Conservation (phyloP, 306 rosid genomes). For the Cotoneaster glaucophyllus region DNA sequence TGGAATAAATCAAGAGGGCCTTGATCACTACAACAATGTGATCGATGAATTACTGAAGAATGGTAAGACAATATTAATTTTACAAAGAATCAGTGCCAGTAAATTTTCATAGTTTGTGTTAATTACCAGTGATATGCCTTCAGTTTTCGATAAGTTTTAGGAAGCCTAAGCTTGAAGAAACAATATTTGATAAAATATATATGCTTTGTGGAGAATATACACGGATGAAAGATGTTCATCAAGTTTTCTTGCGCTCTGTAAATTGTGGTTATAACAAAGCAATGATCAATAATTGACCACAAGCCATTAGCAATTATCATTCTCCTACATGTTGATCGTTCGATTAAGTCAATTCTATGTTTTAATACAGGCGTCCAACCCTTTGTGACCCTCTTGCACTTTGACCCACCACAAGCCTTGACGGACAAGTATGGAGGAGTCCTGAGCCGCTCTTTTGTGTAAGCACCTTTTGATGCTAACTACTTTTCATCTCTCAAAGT, state of each 20-base stretch:
- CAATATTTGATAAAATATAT: too few relatives aligned
- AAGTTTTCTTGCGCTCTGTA: too few relatives aligned
- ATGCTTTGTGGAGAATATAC: too few relatives aligned
- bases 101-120: background rate
- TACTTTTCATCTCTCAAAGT: background rate
- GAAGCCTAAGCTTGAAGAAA: too few relatives aligned
- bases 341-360: background rate
- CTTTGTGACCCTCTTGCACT: slow-evolving; percentile 15
- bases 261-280: too few relatives aligned
- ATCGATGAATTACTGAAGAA: background rate
- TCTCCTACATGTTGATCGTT: background rate
- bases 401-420: slow-evolving; percentile 12
- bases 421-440: slow-evolving; percentile 12
- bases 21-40: background rate
- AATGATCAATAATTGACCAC: background rate
- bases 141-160: too few relatives aligned
- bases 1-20: background rate
- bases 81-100: background rate
- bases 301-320: background rate
- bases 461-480: background rate
- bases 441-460: slow-evolving; percentile 1
- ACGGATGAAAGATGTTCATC: too few relatives aligned
- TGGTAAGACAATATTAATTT: background rate
- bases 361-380: slow-evolving; percentile 6
- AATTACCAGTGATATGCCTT: too few relatives aligned